Evolutionary conservation across 306 rosid species (phyloP), one percentile per base, ranked within the genome.

Genomic region (Prunus armeniaca): DNA sequence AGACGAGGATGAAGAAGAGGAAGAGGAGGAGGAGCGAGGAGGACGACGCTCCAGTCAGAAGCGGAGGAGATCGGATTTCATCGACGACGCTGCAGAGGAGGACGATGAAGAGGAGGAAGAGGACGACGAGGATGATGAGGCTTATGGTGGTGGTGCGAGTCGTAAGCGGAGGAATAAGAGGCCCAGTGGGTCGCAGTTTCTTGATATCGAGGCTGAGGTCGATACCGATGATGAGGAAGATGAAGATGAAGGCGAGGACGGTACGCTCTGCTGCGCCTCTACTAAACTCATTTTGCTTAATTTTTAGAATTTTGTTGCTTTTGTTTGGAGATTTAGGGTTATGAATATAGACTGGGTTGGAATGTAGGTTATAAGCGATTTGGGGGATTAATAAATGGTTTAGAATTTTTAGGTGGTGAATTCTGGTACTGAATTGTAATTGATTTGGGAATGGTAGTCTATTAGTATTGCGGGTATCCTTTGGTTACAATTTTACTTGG

Each of bases 171-270:
- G 78, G 32, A 54, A 78, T 47, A 87, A 82, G 83, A 89, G 82
- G 79, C 67, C 60, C n/a, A 41, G 83, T 2, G 98, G 93, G n/a
- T 73, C 87, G 0, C 78, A 87, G 69, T 96, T 84, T 60, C 82
- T 96, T 68, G 98, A 96, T 18, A 79, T 83, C 6, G 97, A 89
- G 74, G 99, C 99, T 0, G 78, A 28, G n/a, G 99, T 92, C 2
- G 96, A 93, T 69, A 69, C 78, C 8, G 99, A 96, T 2, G 99
- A 89, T 0, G 99, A 96, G 2, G 99, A 92, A 78, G 99, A 96
- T 58, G 99, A 92, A 32, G 99, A 93, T 12, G 99, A 93, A 4
- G 98, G 81, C 15, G 98, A 96, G 57, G 97, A 96, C 65, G 99
- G 99, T 96, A 70, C 2, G 90, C 27, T 62, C 13, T 58, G 8